These are phyloP conservation scores for Trichoderma pleuroti DNA, from an alignment of 2,329 filamentous ascomycete genomes.

Conservation along the genomic window DNA sequence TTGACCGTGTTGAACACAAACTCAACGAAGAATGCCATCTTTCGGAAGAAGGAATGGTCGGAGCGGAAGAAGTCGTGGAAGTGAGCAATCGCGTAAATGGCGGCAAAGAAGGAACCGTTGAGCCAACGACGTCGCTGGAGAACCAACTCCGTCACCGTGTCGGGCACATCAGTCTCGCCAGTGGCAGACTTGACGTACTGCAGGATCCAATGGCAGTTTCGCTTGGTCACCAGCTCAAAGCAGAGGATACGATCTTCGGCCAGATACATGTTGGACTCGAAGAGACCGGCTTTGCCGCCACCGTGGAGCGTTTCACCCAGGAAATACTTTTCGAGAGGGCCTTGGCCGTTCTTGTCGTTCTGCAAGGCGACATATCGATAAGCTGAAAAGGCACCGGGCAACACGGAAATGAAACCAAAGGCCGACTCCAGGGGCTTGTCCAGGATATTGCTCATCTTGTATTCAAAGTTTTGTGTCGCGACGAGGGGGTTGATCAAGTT, in stretches of 20 bases:
- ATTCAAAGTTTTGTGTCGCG: conserved; percentile 97
- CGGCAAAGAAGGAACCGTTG: conserved; percentile 97
- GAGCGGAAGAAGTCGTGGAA: conserved; percentile 96
- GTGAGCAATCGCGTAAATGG: conserved; percentile 90
- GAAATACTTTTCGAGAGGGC: conserved; percentile 95
- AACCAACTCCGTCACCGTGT: conserved; percentile 90
- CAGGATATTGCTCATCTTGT: conserved; percentile 99
- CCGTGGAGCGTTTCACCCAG: conserved; percentile 94
- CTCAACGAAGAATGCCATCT: conserved; percentile 86
- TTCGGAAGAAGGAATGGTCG: conserved; percentile 81
- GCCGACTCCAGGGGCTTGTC: conserved; percentile 97
- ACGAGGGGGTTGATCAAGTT: conserved; percentile 91
- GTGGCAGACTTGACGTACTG: conserved; percentile 98
- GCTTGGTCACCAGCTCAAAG: conserved; percentile 95
- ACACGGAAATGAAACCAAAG: conserved; percentile 95
- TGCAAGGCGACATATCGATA: conserved; percentile 93
- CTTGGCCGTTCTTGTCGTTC: conserved; percentile 92
- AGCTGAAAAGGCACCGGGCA: conserved; percentile 97
- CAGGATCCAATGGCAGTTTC: conserved; percentile 95
- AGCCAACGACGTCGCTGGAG: conserved; percentile 94
- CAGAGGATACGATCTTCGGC: conserved; percentile 98
- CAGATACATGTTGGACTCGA: conserved; percentile 99
- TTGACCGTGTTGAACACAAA: conserved; percentile 92
- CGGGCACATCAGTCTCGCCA: conserved; percentile 95
- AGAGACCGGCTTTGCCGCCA: conserved; percentile 86